Percentiles rank a stretch among this genome's conserved stretches.
phyloP scores from a whole-genome alignment of 352 stramenopile genomes.

The Phytophthora megakarya region DNA sequence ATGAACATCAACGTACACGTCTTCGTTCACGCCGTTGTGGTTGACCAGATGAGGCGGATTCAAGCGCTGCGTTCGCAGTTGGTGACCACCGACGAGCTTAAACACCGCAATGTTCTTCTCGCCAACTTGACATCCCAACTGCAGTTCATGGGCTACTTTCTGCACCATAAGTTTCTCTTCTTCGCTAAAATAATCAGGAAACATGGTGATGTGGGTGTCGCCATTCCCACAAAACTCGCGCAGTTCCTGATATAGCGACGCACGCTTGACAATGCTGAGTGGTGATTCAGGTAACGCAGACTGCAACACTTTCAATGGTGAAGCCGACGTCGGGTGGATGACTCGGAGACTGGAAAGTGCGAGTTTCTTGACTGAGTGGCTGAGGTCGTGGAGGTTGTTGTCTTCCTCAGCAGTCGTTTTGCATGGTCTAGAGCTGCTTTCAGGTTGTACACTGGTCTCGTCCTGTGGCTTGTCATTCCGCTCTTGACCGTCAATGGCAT shows the following conservation, averaged over 20 bases:
- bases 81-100: slow-evolving; percentile 43
- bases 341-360: slow-evolving; percentile 24
- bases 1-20: slow-evolving; percentile 75
- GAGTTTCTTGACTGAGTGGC: slow-evolving; percentile 35
- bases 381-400: slow-evolving; percentile 40
- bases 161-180: slow-evolving; percentile 65
- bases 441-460: neutral
- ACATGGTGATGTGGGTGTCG: slow-evolving; percentile 62
- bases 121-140: slow-evolving; percentile 65
- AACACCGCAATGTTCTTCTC: slow-evolving; percentile 65
- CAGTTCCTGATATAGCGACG: slow-evolving; percentile 65
- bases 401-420: slow-evolving; percentile 22
- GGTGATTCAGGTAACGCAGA: slow-evolving; percentile 7
- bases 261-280: slow-evolving; percentile 36
- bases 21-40: slow-evolving; percentile 33
- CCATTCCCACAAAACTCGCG: slow-evolving; percentile 52
- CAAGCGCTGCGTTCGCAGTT: slow-evolving; percentile 24
- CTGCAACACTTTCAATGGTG: slow-evolving; percentile 14
- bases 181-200: slow-evolving; percentile 66
- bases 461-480: slow-evolving; percentile 20
- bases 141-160: slow-evolving; percentile 52
- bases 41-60: neutral
- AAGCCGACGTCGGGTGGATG: slow-evolving; percentile 13
- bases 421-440: slow-evolving; percentile 1
- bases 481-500: slow-evolving; percentile 4